Evolutionary conservation across 768 basidiomycete species (phyloP).

Genomic region (Sarcodon aspratus): DNA sequence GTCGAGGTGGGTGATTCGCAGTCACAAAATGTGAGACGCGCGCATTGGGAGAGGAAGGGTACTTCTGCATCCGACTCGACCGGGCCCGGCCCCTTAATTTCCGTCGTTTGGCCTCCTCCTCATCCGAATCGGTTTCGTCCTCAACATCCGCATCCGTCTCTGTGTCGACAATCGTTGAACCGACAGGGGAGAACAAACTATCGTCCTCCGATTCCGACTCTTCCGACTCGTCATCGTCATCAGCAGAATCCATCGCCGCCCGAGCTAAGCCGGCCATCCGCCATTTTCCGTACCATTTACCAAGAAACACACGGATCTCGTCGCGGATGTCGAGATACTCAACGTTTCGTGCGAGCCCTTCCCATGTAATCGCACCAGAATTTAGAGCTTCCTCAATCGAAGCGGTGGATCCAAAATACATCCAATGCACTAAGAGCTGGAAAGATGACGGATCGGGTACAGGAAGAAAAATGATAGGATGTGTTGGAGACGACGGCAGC

Average conservation of each 20-base stretch:
- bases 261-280: conserved; percentile 17
- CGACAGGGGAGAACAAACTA: conserved; percentile 4
- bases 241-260: conserved; percentile 2
- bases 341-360: conserved; percentile 80
- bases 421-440: conserved; percentile 65
- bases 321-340: conserved; percentile 75
- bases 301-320: conserved; percentile 69
- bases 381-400: conserved; percentile 61
- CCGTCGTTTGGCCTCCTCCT: background rate
- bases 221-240: conserved; percentile 26
- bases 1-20: too few relatives aligned
- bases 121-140: background rate
- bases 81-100: background rate
- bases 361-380: conserved; percentile 62
- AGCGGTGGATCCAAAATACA: conserved; percentile 65
- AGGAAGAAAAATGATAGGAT: conserved; percentile 63
- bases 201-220: conserved; percentile 14
- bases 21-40: too few relatives aligned
- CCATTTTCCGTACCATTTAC: conserved; percentile 66
- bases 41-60: too few relatives aligned
- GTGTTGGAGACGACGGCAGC: conserved; percentile 50
- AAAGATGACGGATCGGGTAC: conserved; percentile 67
- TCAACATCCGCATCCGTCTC: background rate
- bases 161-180: background rate
- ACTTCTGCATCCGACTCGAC: too few relatives aligned